Conservation (phyloP, 192 early-diverging fungal genomes). For the Backusella australiensis region DNA sequence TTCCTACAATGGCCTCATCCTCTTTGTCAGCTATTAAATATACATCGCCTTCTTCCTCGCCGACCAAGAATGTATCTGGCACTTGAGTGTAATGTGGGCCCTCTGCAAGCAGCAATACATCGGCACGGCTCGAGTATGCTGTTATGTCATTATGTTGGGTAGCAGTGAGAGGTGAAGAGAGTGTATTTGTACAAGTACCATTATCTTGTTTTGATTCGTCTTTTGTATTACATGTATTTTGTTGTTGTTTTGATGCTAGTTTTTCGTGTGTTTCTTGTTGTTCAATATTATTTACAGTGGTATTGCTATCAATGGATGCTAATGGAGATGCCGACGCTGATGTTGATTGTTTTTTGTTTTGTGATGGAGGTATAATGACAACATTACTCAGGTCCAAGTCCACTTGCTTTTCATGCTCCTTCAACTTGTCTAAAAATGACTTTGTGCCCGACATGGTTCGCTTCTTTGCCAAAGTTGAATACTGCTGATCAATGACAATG, state of each 20-base stretch:
- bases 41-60: background rate
- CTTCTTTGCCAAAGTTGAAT: background rate
- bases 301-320: background rate
- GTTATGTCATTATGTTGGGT: background rate
- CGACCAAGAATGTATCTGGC: background rate
- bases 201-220: background rate
- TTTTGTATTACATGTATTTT: background rate
- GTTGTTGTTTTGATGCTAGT: background rate
- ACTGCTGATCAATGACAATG: background rate
- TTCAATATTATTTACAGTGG: background rate
- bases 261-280: background rate
- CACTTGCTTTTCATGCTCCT: background rate
- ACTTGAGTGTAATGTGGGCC: background rate
- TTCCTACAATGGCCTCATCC: background rate
- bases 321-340: background rate
- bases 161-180: background rate
- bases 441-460: background rate
- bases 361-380: background rate
- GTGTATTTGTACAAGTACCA: background rate
- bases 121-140: background rate
- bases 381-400: background rate
- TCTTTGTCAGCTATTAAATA: background rate
- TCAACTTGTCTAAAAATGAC: background rate
- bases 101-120: background rate
- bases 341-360: background rate